A percentile compares a stretch with the other conserved stretches of the same genome.
These are phyloP conservation scores for Tolypocladium guangdongense DNA, from an alignment of 2,329 filamentous ascomycete genomes.

Conservation along the genomic window DNA sequence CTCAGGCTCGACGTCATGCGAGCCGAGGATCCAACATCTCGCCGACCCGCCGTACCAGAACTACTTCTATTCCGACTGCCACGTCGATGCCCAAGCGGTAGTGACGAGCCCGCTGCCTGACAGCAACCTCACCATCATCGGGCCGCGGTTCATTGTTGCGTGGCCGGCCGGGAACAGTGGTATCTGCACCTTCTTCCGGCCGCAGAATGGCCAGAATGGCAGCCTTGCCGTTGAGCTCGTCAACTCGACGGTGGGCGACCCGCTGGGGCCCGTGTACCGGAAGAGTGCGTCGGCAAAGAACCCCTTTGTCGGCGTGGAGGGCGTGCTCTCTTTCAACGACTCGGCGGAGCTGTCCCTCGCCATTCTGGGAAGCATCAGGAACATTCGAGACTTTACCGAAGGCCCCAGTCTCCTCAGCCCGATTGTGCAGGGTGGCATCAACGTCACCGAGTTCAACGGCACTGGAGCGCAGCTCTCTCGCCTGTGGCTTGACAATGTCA, in stretches of 20 bases:
- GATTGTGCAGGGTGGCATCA: slow-evolving; percentile 42
- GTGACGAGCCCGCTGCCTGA: slow-evolving; percentile 44
- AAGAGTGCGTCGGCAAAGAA: slow-evolving; percentile 13
- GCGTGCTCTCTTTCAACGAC: slow-evolving; percentile 43
- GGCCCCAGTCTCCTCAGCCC: slow-evolving; percentile 40
- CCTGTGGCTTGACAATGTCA: slow-evolving; percentile 52
- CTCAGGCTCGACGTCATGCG: background rate
- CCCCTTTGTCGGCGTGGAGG: slow-evolving; percentile 41
- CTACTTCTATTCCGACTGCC: slow-evolving; percentile 56
- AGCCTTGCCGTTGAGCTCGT: slow-evolving; percentile 40
- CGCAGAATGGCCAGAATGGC: slow-evolving; percentile 41
- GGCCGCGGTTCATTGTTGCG: slow-evolving; percentile 47
- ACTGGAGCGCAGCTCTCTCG: slow-evolving; percentile 38
- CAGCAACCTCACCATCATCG: slow-evolving; percentile 43
- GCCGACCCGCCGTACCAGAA: slow-evolving; percentile 51
- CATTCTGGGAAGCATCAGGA: slow-evolving; percentile 51
- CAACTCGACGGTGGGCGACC: slow-evolving; percentile 34
- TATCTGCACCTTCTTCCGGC: slow-evolving; percentile 43
- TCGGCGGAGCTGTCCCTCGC: slow-evolving; percentile 43
- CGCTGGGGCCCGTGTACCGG: slow-evolving; percentile 33
- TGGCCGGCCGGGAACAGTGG: slow-evolving; percentile 59
- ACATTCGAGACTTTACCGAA: slow-evolving; percentile 52
- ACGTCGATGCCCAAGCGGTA: slow-evolving; percentile 47
- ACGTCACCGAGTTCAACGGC: slow-evolving; percentile 24
- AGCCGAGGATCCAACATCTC: slow-evolving; percentile 17